These are phyloP conservation scores for Teratosphaeria viscida DNA, from an alignment of 2,329 filamentous ascomycete genomes.

Conservation along the genomic window DNA sequence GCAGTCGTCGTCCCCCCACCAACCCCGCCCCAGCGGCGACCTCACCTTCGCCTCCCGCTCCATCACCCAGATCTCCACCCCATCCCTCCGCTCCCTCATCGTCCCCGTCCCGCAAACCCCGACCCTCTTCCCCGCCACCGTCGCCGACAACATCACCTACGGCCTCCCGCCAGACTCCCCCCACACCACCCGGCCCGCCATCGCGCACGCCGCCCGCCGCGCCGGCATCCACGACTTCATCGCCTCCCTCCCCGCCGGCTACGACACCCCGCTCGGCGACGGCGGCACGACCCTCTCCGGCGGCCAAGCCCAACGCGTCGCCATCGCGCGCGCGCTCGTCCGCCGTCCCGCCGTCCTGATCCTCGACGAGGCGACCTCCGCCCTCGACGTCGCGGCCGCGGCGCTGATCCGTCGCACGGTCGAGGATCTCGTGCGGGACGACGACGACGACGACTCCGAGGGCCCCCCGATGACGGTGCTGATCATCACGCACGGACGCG, in stretches of 20 bases:
- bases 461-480: constrained; percentile 52
- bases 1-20: constrained; percentile 32
- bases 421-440: constrained; percentile 36
- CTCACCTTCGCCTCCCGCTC: constrained; percentile 51
- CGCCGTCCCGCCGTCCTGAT: constrained; percentile 62
- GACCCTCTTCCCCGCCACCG: constrained; percentile 64
- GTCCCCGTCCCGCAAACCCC: constrained; percentile 62
- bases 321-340: constrained; percentile 69
- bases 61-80: constrained; percentile 49
- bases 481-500: constrained; percentile 67
- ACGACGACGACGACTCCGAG: neutral
- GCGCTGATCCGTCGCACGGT: constrained; percentile 55
- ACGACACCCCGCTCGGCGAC: constrained; percentile 64
- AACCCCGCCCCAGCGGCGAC: constrained; percentile 22
- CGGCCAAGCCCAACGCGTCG: constrained; percentile 72
- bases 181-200: constrained; percentile 33
- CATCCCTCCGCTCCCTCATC: constrained; percentile 49
- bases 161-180: constrained; percentile 51
- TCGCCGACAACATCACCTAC: constrained; percentile 75
- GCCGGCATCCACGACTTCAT: constrained; percentile 73
- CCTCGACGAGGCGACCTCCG: constrained; percentile 78
- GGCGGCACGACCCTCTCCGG: constrained; percentile 65
- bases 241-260: constrained; percentile 56
- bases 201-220: constrained; percentile 40
- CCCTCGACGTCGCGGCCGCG: constrained; percentile 61